Evolutionary conservation across 2,329 filamentous ascomycete genomes (phyloP).

Genomic region (Aspergillus intermedius): DNA sequence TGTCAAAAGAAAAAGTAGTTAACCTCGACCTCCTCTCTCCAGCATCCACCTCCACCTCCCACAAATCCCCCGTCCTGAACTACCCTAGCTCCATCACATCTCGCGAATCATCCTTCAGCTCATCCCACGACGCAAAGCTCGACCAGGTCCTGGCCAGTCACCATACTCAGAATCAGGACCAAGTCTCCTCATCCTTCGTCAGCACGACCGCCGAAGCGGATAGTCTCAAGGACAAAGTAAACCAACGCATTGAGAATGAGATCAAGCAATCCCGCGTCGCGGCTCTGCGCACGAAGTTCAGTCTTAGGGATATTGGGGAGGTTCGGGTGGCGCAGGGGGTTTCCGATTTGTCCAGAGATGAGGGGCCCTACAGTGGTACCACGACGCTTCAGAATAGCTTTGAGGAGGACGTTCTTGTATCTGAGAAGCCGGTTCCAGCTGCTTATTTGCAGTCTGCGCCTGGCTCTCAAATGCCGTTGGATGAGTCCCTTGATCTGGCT

Average conservation of each 20-base stretch:
- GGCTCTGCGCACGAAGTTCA: constrained; percentile 22
- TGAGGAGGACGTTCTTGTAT: constrained; percentile 7
- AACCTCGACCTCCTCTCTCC: too few relatives aligned
- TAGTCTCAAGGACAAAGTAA: too few relatives aligned
- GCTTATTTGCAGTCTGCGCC: constrained; percentile 12
- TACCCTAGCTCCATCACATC: too few relatives aligned
- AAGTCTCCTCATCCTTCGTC: too few relatives aligned
- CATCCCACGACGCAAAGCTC: neutral
- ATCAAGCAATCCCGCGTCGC: constrained; percentile 21
- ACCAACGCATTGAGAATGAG: neutral
- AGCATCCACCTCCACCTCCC: too few relatives aligned
- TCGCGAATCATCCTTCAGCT: neutral
- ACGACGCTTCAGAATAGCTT: constrained; percentile 5
- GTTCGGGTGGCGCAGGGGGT: neutral
- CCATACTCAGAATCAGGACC: too few relatives aligned
- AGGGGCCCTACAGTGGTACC: too few relatives aligned
- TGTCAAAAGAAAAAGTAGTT: too few relatives aligned
- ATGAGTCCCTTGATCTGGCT: constrained; percentile 1
- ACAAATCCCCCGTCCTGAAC: too few relatives aligned
- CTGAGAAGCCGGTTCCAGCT: neutral
- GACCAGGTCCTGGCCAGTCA: too few relatives aligned
- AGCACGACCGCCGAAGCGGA: too few relatives aligned
- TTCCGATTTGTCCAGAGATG: too few relatives aligned
- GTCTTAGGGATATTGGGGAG: constrained; percentile 23
- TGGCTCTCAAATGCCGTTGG: constrained; percentile 2